Evolutionary conservation across 108 stramenopile genomes (phyloP), one percentile per base, ranked within the genome.

Genomic region (Conticribra weissflogii): DNA sequence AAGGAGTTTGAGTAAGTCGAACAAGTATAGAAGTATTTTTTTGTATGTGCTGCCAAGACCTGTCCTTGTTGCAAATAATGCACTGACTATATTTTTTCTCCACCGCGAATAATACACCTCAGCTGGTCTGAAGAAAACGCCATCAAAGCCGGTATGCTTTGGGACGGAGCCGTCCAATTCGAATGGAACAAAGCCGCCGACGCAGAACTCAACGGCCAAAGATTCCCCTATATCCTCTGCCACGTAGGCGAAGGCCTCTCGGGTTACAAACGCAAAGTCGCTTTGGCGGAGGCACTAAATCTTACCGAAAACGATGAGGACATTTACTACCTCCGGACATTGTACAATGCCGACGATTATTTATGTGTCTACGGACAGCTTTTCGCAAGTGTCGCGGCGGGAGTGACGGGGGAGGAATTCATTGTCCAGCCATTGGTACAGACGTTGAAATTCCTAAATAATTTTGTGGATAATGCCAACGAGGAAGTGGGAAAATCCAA

Each of bases 311-410:
- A 32, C 19, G 70, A 50, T 3, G 53, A 29, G 1, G 55, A 59
- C 0, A 21, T 55, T 3, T 24, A 55, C 2, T 31, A 47, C 27
- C 44, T 74, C 2, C 49, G 50, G 9, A 49, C 66, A 15, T 49
- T 74, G 45, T 74, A 74, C 58, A 74, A 74, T 22, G 47, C 53
- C 3, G 25, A 68, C 1, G 67, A 67, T 51, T 66, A 58, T 28
- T 59, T 68, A 15, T 74, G 73, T 44, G 73, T 52, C 32, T 68
- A 68, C 27, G 67, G 66, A 1, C 73, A 60, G 18, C 15, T 74
- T 5, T 29, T 31, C 5, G 57, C 66, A 24, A 59, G 57, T 44
- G 49, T 36, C 1, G 73, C 73, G 3, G n/a, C 47, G 2, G 25
- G 15, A 8, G 3, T 74, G 3, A 45, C 66, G 24, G 49, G 49